Conservation (phyloP, 192 early-diverging fungal species). For the Coemansia reversa region DNA sequence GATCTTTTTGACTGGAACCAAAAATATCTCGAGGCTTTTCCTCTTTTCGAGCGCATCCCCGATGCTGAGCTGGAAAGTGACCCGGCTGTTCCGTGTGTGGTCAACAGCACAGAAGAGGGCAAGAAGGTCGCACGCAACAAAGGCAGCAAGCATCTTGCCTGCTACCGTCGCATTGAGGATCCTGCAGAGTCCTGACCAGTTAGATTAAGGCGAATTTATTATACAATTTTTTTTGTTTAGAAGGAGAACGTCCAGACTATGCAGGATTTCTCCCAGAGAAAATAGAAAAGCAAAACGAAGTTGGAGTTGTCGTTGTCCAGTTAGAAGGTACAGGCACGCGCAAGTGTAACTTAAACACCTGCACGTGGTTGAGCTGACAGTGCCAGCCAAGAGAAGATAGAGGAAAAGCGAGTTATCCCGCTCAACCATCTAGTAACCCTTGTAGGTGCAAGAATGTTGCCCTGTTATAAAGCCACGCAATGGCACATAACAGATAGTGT, state of each 20-base stretch:
- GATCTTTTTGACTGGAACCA: slow-evolving; percentile 96
- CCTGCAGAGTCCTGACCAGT: slow-evolving; percentile 21
- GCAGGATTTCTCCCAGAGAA: slow-evolving; percentile 2
- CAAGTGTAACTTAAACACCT: neutral
- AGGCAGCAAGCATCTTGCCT: slow-evolving; percentile 92
- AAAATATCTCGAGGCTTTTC: slow-evolving; percentile 89
- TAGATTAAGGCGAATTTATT: slow-evolving; percentile 24
- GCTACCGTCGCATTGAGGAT: slow-evolving; percentile 73
- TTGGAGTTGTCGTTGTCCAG: neutral
- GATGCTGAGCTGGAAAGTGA: slow-evolving; percentile 77
- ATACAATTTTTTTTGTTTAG: slow-evolving; percentile 32
- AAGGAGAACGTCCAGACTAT: neutral
- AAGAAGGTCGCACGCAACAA: slow-evolving; percentile 97
- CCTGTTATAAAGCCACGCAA: too few relatives aligned
- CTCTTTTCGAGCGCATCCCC: slow-evolving; percentile 83
- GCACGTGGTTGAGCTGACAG: neutral
- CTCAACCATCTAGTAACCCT: neutral
- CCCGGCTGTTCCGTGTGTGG: slow-evolving; percentile 79
- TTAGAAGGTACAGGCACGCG: slow-evolving; percentile 13
- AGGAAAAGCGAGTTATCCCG: neutral
- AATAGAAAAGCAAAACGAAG: slow-evolving; percentile 6
- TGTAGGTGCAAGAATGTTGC: too few relatives aligned
- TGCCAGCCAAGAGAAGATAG: slow-evolving; percentile 2
- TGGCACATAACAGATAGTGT: too few relatives aligned
- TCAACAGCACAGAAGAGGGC: slow-evolving; percentile 94